Evolutionary conservation across 306 rosid genomes (phyloP), one percentile per base, ranked within the genome.

Genomic region (Lathyrus aphaca): DNA sequence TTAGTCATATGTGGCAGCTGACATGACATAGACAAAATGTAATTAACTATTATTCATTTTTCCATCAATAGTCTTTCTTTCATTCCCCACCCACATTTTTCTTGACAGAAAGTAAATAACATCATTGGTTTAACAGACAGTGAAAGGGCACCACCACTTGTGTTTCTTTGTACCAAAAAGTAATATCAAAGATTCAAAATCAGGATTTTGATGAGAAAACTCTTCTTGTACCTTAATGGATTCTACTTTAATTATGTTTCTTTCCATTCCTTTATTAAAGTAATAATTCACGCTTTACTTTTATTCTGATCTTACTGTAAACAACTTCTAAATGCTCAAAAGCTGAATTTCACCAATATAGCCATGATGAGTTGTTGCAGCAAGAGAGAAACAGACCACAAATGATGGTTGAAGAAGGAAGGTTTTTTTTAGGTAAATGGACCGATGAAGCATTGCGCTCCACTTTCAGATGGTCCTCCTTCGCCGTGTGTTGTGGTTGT

Each of bases 191-290:
- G 39, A 35, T 35, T 35, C 10, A 35, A 60, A 69, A 73, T 58
- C 50, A 49, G 64, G 30, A 37, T 45, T 46, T 30, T 11, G 38
- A 48, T 13, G n/a, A 75, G 54, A 30, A 50, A 10, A 1, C 66
- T 54, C 67, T 30, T 43, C 65, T 63, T 77, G 59, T 19, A 44
- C 15, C 79, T 57, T 73, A 58, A 27, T 67, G 82, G 78, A 77
- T 53, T 77, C 67, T 12, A 23, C 79, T 16, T 75, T 63, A 30
- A 58, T 46, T 54, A 43, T 58, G 71, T 73, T 73, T 19, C 45
- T 48, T 42, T 63, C 42, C 42, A 48, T 72, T 72, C 54, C 74
- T 67, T 81, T 74, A 60, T 13, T 68, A 70, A 82, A 79, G 84
- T 72, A 76, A 18, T 66, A 35, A 73, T 53, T 37, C 68, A 64